Evolutionary conservation across 2,329 filamentous ascomycete species (phyloP), one percentile per base, ranked within the genome.

Genomic region (Fusarium dlaminii): DNA sequence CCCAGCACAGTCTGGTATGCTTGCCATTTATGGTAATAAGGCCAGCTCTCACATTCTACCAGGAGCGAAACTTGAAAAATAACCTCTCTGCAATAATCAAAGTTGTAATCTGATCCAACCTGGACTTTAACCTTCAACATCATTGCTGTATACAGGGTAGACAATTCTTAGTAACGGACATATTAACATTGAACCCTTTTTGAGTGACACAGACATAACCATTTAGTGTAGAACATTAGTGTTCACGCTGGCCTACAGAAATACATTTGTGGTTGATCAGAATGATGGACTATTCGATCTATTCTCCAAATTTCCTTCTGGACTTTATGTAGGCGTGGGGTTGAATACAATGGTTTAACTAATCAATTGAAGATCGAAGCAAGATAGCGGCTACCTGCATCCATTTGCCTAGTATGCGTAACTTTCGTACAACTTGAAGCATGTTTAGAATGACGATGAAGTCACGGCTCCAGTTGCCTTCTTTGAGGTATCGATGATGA

Each of bases 391-490:
- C 29, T 72, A n/a, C 45, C 32, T 65, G 49, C 63, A 66, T 67
- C 6, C 18, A 8, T 32, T 42, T 34, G 15, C 24, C 48, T 61
- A 24, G 18, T 27, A 58, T 52, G 48, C 45, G 24, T 30, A 37
- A 39, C 32, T 45, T 34, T 43, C 17, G 68, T 69, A 48, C 15
- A 40, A 65, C 72, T 9, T 14, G 32, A 32, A 17, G 37, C 20
- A 58, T 22, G 34, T 32, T 59, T 57, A 45, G 45, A 29, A 43
- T 42, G 30, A 66, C 42, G 24, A 49, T 39, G 30, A 56, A 18
- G 42, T 22, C 18, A 48, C 67, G 71, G 71, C 55, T 74, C 56
- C 32, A 72, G 37, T 74, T 74, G 45, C 63, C 71, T 34, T 59
- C 29, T 36, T 17, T 6, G 22, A 32, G 22, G 27, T 13, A n/a